phyloP scores from a whole-genome alignment of 1,139 yeast species.

The Kodamaea fungicola region DNA sequence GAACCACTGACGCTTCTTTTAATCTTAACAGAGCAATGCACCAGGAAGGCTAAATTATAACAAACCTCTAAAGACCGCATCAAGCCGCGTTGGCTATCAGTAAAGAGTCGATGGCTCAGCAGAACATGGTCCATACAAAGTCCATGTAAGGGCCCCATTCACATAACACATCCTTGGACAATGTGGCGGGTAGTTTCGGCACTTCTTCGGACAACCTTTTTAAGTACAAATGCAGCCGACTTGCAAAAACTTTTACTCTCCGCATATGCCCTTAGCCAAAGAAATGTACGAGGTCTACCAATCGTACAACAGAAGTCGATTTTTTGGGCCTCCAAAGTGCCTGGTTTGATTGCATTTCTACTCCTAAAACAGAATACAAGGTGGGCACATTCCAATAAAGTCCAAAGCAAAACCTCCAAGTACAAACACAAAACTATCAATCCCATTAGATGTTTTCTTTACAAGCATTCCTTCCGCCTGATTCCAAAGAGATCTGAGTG shows the following conservation, averaged over 20 bases:
- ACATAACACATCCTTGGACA: neutral
- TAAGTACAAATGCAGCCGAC: constrained; percentile 21
- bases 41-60: constrained; percentile 29
- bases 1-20: constrained; percentile 22
- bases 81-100: constrained; percentile 24
- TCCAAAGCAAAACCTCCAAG: constrained; percentile 7
- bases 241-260: constrained; percentile 29
- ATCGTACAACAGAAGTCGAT: constrained; percentile 30
- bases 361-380: constrained; percentile 27
- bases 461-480: constrained; percentile 22
- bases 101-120: constrained; percentile 14
- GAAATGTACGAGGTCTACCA: constrained; percentile 28
- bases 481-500: constrained; percentile 27
- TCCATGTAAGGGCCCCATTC: neutral
- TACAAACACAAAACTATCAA: constrained; percentile 13
- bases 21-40: constrained; percentile 27
- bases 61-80: constrained; percentile 26
- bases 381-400: constrained; percentile 20
- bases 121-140: neutral
- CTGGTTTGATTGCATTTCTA: constrained; percentile 32
- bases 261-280: constrained; percentile 6
- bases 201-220: constrained; percentile 1
- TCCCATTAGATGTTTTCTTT: constrained; percentile 29
- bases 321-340: constrained; percentile 28
- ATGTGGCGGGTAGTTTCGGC: neutral